Evolutionary conservation across 2,329 filamentous ascomycete species (phyloP), one percentile per base, ranked within the genome.

Genomic region (Reticulascus tulasneorum): DNA sequence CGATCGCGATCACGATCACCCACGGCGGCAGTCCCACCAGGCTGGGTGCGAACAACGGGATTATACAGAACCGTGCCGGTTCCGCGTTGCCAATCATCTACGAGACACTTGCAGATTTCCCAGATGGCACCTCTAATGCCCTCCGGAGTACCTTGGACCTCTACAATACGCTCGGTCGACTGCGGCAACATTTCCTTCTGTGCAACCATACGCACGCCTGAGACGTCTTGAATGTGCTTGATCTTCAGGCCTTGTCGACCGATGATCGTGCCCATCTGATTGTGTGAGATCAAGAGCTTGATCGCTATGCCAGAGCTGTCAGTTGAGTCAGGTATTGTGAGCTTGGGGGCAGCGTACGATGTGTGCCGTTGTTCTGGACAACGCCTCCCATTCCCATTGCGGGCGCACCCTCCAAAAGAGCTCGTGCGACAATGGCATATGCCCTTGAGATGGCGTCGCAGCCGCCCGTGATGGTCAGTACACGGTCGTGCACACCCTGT

Each of bases 151-250:
- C 93, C 93, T 61, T 96, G 90, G 29, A 98, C 84, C 60, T 98
- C 93, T 47, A 98, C 93, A 52, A 98, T 90, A 47, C 93, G 85
- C 71, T 98, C 93, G 22, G 93, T 98, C 6, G 93, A 98, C 64
- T 98, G 93, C 23, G 93, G 93, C 7, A 98, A 82, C 93, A 98
- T 98, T 57, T 98, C 93, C 69, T 98, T 98, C 66, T 98, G 93
- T 25, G 93, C 93, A 31, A 98, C 90, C 93, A 98, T 98, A 58
- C 93, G 90, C 40, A 97, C 93, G 47, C 90, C 90, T 6, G 93
- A 97, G 20, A 82, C 83, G 62, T 98, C 93, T 63, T 98, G 93
- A 51, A 98, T 98, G 62, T 96, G 87, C 77, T 98, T 98, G 75
- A 98, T 98, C 75, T 97, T 98, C 50, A 96, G 75, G 41, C 93